Conservation (phyloP, 768 basidiomycete genomes). For the Pholiota molesta region DNA sequence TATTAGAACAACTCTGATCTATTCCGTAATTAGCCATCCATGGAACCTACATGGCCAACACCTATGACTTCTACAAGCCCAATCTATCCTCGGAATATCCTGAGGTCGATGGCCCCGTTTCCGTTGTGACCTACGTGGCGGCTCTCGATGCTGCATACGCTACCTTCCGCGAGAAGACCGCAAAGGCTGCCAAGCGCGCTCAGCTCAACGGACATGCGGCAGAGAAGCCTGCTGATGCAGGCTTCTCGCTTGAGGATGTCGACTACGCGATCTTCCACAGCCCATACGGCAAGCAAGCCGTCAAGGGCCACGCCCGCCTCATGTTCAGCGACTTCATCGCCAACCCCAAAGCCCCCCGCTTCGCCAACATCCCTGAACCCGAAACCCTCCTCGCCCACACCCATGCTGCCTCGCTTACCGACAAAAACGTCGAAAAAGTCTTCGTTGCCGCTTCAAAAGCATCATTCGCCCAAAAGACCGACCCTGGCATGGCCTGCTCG, state of each 20-base stretch:
- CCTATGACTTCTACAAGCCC: conserved; percentile 99
- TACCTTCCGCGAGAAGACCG: conserved; percentile 81
- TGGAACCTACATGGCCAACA: conserved; percentile 96
- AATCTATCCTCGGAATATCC: conserved; percentile 94
- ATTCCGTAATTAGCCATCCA: conserved; percentile 71
- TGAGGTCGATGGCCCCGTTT: conserved; percentile 95
- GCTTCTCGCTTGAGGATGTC: conserved; percentile 79
- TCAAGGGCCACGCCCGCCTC: conserved; percentile 94
- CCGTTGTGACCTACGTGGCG: conserved; percentile 92
- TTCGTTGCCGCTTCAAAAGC: conserved; percentile 82
- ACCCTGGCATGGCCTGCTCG: conserved; percentile 85
- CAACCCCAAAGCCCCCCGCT: conserved; percentile 68
- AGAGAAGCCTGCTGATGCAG: conserved; percentile 42
- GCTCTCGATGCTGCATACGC: conserved; percentile 91
- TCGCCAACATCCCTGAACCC: conserved; percentile 70
- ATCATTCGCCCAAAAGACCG: conserved; percentile 74
- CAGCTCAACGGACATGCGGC: conserved; percentile 38
- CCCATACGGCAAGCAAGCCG: conserved; percentile 98
- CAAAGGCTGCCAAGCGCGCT: conserved; percentile 60
- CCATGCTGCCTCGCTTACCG: conserved; percentile 77
- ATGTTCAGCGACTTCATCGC: conserved; percentile 91
- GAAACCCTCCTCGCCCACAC: conserved; percentile 69
- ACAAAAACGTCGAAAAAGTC: conserved; percentile 95
- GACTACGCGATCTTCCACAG: conserved; percentile 97
- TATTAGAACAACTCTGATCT: conserved; percentile 11